These are phyloP conservation scores for Daldinia eschscholtzii DNA, from an alignment of 2,329 filamentous ascomycete genomes.

Conservation along the genomic window DNA sequence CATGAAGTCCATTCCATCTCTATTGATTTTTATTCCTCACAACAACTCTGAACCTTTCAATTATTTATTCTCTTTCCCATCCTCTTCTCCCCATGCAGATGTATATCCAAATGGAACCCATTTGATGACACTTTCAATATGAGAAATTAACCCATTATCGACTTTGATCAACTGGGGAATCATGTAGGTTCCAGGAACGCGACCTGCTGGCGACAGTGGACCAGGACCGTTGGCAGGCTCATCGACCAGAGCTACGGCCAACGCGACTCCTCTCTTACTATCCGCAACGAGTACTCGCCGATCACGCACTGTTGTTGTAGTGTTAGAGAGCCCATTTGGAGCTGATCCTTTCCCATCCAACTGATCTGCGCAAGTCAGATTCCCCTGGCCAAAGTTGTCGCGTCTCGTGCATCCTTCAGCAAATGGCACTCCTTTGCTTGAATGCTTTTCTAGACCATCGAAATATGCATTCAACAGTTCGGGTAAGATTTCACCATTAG, in stretches of 20 bases:
- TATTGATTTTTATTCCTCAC: not conserved
- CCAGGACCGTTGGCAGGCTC: slow-evolving; percentile 33
- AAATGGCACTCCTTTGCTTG: slow-evolving; percentile 39
- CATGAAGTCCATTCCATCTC: not conserved
- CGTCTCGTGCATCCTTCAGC: slow-evolving; percentile 37
- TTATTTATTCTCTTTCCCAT: not conserved
- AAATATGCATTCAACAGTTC: slow-evolving; percentile 37
- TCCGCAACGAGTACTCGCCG: slow-evolving; percentile 41
- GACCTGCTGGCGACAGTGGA: slow-evolving; percentile 28
- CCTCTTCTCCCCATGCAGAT: slow-evolving; percentile 29
- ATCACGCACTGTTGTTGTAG: slow-evolving; percentile 42
- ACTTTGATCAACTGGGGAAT: slow-evolving; percentile 43
- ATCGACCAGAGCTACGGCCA: slow-evolving; percentile 43
- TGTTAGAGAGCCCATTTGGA: slow-evolving; percentile 40
- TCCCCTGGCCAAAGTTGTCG: slow-evolving; percentile 39
- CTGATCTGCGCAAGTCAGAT: slow-evolving; percentile 41
- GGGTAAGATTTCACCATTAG: slow-evolving; percentile 15
- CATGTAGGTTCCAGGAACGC: slow-evolving; percentile 43
- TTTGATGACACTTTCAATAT: slow-evolving; percentile 42
- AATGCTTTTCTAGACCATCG: slow-evolving; percentile 41
- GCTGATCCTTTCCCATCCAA: slow-evolving; percentile 35
- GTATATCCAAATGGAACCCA: slow-evolving; percentile 45
- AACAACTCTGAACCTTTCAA: not conserved
- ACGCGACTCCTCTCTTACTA: slow-evolving; percentile 28
- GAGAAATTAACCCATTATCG: slow-evolving; percentile 31